Evolutionary conservation across 2,329 filamentous ascomycete species (phyloP).

Genomic region (Zelopaecilomyces penicillatus): DNA sequence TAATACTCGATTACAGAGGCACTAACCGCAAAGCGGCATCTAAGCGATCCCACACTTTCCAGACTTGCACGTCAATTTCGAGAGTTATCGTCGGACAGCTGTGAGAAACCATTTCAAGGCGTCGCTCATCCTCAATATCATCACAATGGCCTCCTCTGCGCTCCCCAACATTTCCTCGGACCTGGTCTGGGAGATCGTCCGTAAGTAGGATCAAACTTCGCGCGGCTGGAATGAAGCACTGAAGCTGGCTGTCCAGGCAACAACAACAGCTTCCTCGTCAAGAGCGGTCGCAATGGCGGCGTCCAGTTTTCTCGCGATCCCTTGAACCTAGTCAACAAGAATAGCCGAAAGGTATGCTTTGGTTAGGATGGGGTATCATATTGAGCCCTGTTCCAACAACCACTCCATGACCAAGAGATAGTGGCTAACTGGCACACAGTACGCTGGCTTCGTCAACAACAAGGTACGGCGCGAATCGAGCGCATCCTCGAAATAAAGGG

Average conservation of each 20-base stretch:
- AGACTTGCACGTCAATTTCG: conserved; percentile 17
- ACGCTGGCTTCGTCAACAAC: conserved; percentile 87
- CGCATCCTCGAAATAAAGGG: conserved; percentile 2
- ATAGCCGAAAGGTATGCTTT: conserved; percentile 71
- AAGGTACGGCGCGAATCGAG: conserved; percentile 53
- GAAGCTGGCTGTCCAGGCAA: conserved; percentile 46
- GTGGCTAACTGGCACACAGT: conserved; percentile 45
- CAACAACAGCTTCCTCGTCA: conserved; percentile 87
- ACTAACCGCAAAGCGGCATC: conserved; percentile 22
- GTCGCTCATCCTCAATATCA: conserved; percentile 25
- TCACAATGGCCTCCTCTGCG: conserved; percentile 48
- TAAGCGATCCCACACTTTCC: conserved; percentile 36
- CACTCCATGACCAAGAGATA: not conserved
- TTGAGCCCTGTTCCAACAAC: too few relatives aligned
- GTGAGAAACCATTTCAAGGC: conserved; percentile 7
- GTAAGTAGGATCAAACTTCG: conserved; percentile 53
- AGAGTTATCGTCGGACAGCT: conserved; percentile 6
- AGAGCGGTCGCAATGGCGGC: conserved; percentile 66
- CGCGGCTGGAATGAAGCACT: too few relatives aligned
- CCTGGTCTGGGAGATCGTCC: conserved; percentile 89
- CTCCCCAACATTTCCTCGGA: conserved; percentile 76
- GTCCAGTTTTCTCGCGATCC: conserved; percentile 90
- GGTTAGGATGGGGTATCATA: too few relatives aligned
- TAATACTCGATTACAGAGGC: conserved; percentile 9
- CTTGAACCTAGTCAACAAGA: conserved; percentile 85